These are phyloP conservation scores for Cytospora leucostoma DNA, from an alignment of 2,329 filamentous ascomycete species.

Conservation along the genomic window DNA sequence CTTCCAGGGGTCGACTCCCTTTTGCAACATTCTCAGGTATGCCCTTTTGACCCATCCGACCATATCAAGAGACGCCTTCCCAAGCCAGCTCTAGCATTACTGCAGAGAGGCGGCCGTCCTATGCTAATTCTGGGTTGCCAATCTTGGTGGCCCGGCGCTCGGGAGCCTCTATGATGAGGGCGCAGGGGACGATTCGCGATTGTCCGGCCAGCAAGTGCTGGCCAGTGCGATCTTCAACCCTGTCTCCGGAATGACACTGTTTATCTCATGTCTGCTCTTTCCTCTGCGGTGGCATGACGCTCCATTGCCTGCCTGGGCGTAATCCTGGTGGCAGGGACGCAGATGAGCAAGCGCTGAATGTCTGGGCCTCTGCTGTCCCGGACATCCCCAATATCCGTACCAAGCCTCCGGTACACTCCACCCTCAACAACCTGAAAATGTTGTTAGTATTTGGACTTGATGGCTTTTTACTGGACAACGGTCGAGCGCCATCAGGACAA, in stretches of 20 bases:
- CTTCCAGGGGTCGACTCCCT: neutral
- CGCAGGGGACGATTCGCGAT: neutral
- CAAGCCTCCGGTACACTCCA: slow-evolving; percentile 12
- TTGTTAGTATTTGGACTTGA: neutral
- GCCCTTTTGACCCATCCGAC: neutral
- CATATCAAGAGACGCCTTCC: neutral
- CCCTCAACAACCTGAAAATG: neutral
- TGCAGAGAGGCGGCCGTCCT: neutral
- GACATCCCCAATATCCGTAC: slow-evolving; percentile 26
- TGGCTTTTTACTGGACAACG: neutral
- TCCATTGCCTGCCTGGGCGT: neutral
- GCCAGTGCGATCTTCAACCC: neutral
- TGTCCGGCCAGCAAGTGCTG: neutral
- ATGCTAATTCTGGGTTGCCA: neutral
- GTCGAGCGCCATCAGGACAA: neutral
- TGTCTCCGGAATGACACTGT: neutral
- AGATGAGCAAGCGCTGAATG: neutral
- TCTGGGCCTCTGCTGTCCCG: slow-evolving; percentile 10
- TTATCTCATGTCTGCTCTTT: neutral
- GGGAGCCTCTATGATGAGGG: neutral
- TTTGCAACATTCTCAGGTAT: neutral
- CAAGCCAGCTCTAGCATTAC: neutral
- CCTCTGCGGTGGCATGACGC: neutral
- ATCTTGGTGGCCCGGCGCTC: neutral
- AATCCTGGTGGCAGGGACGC: neutral